Conservation (phyloP, 2,329 filamentous ascomycete genomes). For the Clarireedia paspali region DNA sequence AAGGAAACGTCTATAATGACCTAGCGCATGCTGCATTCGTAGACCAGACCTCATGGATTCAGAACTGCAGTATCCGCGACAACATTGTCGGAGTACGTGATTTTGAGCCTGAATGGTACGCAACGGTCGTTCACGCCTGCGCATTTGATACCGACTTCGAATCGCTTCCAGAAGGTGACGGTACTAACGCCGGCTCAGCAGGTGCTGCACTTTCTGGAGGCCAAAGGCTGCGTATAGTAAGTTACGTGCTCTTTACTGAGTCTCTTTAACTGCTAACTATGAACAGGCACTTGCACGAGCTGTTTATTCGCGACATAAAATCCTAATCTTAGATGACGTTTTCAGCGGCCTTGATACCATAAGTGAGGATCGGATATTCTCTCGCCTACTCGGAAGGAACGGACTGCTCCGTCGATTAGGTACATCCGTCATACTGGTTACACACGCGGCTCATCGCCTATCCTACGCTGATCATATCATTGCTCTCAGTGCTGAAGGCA, state of each 20-base stretch:
- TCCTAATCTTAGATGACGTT: constrained; percentile 25
- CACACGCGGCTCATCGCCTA: constrained; percentile 22
- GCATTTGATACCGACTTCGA: constrained; percentile 52
- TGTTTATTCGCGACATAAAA: constrained; percentile 29
- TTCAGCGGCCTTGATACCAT: constrained; percentile 25
- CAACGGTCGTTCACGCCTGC: constrained; percentile 56
- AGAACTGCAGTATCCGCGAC: constrained; percentile 35
- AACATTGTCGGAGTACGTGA: constrained; percentile 34
- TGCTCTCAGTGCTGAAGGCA: constrained; percentile 27
- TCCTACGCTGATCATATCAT: constrained; percentile 24
- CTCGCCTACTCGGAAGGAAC: constrained; percentile 15
- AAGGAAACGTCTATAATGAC: constrained; percentile 22
- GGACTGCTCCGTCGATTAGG: constrained; percentile 19
- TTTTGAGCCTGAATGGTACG: constrained; percentile 51
- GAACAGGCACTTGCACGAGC: constrained; percentile 47
- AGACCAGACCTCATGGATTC: constrained; percentile 39
- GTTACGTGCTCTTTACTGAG: constrained; percentile 20
- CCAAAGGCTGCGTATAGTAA: constrained; percentile 56
- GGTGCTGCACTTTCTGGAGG: not conserved
- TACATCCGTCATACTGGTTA: constrained; percentile 33
- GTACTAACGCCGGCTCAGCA: constrained; percentile 15
- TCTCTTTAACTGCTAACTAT: not conserved
- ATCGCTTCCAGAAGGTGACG: constrained; percentile 54
- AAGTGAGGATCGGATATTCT: constrained; percentile 21
- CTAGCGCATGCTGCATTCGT: constrained; percentile 32